phyloP scores from a whole-genome alignment of 768 basidiomycete species.

The Podaxis carcinomalis region DNA sequence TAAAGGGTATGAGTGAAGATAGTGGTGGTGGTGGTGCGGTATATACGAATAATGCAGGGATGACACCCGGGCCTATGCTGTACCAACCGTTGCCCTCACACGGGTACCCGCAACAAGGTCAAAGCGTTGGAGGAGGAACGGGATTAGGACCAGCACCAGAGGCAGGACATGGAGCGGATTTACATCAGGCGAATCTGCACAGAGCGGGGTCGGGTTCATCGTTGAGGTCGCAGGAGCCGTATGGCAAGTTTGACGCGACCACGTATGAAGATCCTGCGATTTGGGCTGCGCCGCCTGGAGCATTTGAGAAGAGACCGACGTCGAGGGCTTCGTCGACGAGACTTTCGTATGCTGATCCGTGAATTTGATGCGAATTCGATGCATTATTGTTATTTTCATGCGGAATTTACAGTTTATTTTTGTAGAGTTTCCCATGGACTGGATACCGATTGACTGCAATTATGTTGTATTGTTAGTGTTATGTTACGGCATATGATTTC shows the following conservation, averaged over 20 bases:
- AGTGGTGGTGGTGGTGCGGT: background rate
- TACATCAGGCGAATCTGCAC: background rate
- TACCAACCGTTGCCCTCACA: slow-evolving; percentile 1
- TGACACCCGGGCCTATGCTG: slow-evolving; percentile 6
- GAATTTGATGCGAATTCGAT: background rate
- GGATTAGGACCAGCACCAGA: background rate
- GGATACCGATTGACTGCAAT: too few species aligned
- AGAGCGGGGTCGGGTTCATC: slow-evolving; percentile 12
- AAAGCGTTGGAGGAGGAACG: background rate
- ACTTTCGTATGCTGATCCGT: slow-evolving; percentile 3
- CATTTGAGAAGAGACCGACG: slow-evolving; percentile 2
- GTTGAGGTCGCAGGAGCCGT: slow-evolving; percentile 13
- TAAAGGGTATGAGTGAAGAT: background rate
- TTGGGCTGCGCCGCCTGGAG: slow-evolving; percentile 7
- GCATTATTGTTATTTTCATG: background rate
- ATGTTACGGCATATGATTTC: background rate
- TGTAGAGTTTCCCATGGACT: background rate
- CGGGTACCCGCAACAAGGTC: background rate
- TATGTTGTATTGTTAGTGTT: background rate
- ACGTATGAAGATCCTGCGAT: slow-evolving; percentile 15
- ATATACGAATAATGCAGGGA: slow-evolving; percentile 3
- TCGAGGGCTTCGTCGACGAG: slow-evolving; percentile 3
- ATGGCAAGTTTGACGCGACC: slow-evolving; percentile 10
- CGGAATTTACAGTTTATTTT: background rate
- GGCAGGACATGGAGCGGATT: background rate